phyloP scores from a whole-genome alignment of 331 rosid species.

The Saraca asoca region DNA sequence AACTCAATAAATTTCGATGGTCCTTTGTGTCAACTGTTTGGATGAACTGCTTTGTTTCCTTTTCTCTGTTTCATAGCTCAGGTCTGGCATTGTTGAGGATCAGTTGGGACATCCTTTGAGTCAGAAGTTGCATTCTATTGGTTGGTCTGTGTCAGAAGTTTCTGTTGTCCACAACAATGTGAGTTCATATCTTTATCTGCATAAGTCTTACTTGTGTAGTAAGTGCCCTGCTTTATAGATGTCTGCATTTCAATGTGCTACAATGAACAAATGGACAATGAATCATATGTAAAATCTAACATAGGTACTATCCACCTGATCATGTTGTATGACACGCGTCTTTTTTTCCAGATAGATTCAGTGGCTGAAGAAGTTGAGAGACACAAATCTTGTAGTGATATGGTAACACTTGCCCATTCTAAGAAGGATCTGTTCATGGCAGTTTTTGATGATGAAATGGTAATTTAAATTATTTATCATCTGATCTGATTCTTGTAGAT shows the following conservation, averaged over 20 bases:
- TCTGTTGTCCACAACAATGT: conserved; percentile 77
- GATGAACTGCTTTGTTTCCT: conserved; percentile 50
- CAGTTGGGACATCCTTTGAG: conserved; percentile 74
- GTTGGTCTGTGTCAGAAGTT: conserved; percentile 76
- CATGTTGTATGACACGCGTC: conserved; percentile 25
- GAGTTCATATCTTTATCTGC: conserved; percentile 48
- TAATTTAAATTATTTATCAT: conserved; percentile 33
- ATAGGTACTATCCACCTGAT: conserved; percentile 23
- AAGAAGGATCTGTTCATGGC: conserved; percentile 20
- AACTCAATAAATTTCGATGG: conserved; percentile 18
- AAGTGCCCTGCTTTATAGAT: conserved; percentile 27
- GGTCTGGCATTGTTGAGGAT: conserved; percentile 94
- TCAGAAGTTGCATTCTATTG: conserved; percentile 70
- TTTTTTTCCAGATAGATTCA: conserved; percentile 73
- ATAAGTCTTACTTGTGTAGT: conserved; percentile 20
- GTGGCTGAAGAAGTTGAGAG: conserved; percentile 91
- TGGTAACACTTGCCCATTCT: conserved; percentile 56
- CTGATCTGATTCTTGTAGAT: conserved; percentile 54
- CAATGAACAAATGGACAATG: neutral
- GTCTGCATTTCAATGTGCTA: conserved; percentile 17
- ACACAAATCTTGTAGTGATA: conserved; percentile 60
- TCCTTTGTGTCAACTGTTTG: conserved; percentile 36
- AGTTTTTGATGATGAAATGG: conserved; percentile 27
- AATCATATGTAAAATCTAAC: conserved; percentile 11
- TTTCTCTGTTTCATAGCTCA: conserved; percentile 88